These are phyloP conservation scores for Agrocybe praecox DNA, from an alignment of 768 basidiomycete species.

Conservation along the genomic window DNA sequence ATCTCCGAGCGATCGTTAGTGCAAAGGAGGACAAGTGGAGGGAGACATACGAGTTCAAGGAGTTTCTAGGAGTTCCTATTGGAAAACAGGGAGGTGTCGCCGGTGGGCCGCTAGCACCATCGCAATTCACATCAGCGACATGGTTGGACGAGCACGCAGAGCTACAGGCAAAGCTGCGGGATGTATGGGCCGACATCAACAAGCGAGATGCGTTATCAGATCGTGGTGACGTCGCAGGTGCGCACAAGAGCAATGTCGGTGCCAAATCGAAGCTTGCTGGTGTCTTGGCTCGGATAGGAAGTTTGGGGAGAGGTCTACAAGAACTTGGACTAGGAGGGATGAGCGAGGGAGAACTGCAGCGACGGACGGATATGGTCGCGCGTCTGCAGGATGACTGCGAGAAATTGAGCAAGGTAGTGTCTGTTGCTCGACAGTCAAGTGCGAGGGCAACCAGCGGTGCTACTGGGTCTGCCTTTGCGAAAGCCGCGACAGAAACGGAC, in stretches of 20 bases:
- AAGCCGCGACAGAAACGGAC: conserved; percentile 55
- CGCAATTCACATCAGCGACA: conserved; percentile 70
- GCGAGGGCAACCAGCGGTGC: conserved; percentile 28
- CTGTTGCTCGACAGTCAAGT: conserved; percentile 63
- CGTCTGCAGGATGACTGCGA: conserved; percentile 90
- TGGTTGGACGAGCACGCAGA: conserved; percentile 93
- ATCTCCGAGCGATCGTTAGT: conserved; percentile 84
- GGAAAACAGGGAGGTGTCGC: conserved; percentile 45
- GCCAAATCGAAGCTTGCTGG: conserved; percentile 87
- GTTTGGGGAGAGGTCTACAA: conserved; percentile 68
- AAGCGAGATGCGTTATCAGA: conserved; percentile 84
- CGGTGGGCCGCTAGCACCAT: conserved; percentile 18
- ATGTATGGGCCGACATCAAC: conserved; percentile 85
- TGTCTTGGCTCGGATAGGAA: conserved; percentile 72
- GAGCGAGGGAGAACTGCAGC: conserved; percentile 89
- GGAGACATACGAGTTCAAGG: conserved; percentile 73
- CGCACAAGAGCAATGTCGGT: conserved; percentile 80
- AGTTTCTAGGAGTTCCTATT: conserved; percentile 85
- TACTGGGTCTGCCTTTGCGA: conserved; percentile 30
- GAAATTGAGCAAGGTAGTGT: conserved; percentile 84
- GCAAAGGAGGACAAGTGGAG: conserved; percentile 85
- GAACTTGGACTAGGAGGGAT: conserved; percentile 69
- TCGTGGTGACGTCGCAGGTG: conserved; percentile 68
- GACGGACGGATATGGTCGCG: conserved; percentile 88
- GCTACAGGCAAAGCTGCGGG: conserved; percentile 74